These are phyloP conservation scores for Epichloe gansuensis DNA, from an alignment of 2,329 filamentous ascomycete genomes.

Conservation along the genomic window DNA sequence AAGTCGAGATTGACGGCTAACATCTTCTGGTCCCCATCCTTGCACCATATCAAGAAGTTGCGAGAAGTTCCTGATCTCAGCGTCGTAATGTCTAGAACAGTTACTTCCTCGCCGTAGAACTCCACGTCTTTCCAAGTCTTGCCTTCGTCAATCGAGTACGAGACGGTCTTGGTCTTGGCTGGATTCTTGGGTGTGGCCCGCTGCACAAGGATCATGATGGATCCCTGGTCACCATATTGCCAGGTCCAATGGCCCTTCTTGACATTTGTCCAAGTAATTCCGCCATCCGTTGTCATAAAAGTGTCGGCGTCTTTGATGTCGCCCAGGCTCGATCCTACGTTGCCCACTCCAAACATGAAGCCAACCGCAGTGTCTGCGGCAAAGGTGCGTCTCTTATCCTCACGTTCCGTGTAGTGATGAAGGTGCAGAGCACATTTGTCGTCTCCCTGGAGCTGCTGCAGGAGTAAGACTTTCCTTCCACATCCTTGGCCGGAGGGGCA, in stretches of 20 bases:
- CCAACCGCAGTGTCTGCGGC: constrained; percentile 82
- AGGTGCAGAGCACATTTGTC: constrained; percentile 77
- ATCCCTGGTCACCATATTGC: constrained; percentile 93
- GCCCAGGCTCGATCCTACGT: constrained; percentile 63
- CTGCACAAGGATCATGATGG: constrained; percentile 77
- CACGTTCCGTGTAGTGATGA: constrained; percentile 88
- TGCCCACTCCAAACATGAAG: constrained; percentile 82
- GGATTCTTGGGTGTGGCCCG: constrained; percentile 54
- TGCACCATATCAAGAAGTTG: constrained; percentile 86
- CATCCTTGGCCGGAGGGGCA: constrained; percentile 63
- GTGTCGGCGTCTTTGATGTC: constrained; percentile 66
- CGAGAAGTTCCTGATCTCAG: constrained; percentile 79
- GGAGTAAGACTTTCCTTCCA: constrained; percentile 56
- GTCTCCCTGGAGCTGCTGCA: constrained; percentile 51
- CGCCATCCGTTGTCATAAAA: constrained; percentile 85
- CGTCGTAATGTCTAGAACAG: constrained; percentile 72
- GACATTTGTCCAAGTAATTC: constrained; percentile 72
- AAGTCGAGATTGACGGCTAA: constrained; percentile 84
- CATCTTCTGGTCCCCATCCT: constrained; percentile 40
- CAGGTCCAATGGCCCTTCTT: constrained; percentile 85
- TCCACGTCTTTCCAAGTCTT: constrained; percentile 62
- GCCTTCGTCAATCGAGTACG: constrained; percentile 74
- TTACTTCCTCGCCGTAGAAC: constrained; percentile 61
- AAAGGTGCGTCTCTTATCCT: constrained; percentile 71
- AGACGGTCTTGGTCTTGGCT: constrained; percentile 55